phyloP scores from a whole-genome alignment of 2,329 filamentous ascomycete species.

The Trichoderma polysporum region DNA sequence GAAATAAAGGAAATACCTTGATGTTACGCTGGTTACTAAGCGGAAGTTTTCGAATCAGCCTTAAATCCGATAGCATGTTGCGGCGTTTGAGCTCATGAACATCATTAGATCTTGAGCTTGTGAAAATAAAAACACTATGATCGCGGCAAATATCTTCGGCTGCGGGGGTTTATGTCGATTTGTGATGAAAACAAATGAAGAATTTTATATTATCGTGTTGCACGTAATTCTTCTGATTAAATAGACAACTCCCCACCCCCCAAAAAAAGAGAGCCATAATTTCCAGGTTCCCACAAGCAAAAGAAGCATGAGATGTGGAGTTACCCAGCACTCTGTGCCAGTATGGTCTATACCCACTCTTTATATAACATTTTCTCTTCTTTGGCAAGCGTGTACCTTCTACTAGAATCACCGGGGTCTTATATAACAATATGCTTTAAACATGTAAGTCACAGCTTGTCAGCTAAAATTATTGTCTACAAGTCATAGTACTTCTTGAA shows the following conservation, averaged over 20 bases:
- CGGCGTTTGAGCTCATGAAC: not conserved
- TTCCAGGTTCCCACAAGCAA: too few relatives aligned
- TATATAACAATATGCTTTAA: not conserved
- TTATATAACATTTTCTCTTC: not conserved
- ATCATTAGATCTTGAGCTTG: not conserved
- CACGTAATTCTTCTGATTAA: too few relatives aligned
- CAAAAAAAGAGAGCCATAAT: too few relatives aligned
- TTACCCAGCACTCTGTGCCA: too few relatives aligned
- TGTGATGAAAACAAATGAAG: too few relatives aligned
- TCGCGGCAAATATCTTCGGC: too few relatives aligned
- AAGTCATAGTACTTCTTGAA: not conserved
- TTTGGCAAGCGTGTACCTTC: not conserved
- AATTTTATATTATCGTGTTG: too few relatives aligned
- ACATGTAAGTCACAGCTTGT: not conserved
- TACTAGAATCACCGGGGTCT: not conserved
- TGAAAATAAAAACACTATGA: too few relatives aligned
- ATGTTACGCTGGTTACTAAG: not conserved
- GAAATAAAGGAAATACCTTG: not conserved
- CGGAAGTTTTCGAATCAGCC: not conserved
- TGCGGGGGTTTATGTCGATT: too few relatives aligned
- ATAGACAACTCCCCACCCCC: too few relatives aligned
- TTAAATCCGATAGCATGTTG: not conserved
- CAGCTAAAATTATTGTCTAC: not conserved
- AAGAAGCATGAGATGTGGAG: too few relatives aligned
- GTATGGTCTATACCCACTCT: too few relatives aligned